A percentile compares a stretch with the other conserved stretches of the same genome.
Evolutionary conservation across 1,284 basidiomycete species (phyloP).

Genomic region (Volvariella volvacea): DNA sequence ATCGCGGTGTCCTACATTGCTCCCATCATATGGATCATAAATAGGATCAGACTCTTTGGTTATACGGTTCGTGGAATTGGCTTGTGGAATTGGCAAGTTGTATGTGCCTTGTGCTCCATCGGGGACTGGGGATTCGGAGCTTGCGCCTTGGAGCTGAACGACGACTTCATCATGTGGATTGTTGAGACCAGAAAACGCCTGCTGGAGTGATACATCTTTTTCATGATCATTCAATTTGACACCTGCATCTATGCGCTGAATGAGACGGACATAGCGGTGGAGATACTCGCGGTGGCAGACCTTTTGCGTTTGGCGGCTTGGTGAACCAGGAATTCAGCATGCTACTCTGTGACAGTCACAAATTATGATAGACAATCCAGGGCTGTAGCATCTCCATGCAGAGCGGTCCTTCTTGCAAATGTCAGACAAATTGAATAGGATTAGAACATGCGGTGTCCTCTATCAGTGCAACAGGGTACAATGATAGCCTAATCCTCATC

Average conservation of each 20-base stretch:
- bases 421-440: no score
- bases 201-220: neutral
- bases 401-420: no score
- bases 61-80: slow-evolving; percentile 4
- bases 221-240: neutral
- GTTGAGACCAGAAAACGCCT: slow-evolving; percentile 20
- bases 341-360: no score
- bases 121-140: slow-evolving; percentile 2
- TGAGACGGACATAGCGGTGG: slow-evolving; percentile 29
- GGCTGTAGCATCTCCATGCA: no score
- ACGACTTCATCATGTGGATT: slow-evolving; percentile 62
- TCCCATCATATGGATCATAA: slow-evolving; percentile 47
- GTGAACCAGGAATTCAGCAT: no score
- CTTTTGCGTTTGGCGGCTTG: no score
- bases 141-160: slow-evolving; percentile 34
- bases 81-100: slow-evolving; percentile 1
- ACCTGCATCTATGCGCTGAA: slow-evolving; percentile 7
- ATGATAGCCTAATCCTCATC: neutral
- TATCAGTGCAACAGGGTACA: no score
- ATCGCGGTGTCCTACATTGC: slow-evolving; percentile 29
- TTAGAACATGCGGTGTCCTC: no score
- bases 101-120: slow-evolving; percentile 4
- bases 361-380: no score
- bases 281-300: no score
- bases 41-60: slow-evolving; percentile 22